A percentile compares a stretch with the other conserved stretches of the same genome.
These are phyloP conservation scores for Cymbopogon citratus DNA, from an alignment of 176 grass and related monocot species.

Conservation along the genomic window DNA sequence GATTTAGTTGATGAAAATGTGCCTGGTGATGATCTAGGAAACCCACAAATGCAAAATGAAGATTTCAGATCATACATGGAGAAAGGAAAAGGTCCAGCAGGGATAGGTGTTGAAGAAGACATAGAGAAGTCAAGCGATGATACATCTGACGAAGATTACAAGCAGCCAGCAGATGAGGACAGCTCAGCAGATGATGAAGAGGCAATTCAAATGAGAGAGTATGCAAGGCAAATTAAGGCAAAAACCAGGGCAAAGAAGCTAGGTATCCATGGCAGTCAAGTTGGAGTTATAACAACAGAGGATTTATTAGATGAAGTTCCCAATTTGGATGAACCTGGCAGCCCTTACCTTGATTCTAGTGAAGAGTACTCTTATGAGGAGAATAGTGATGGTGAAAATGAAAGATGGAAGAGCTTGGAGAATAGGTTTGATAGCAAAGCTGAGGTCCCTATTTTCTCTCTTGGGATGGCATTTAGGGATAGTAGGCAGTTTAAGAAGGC, in stretches of 20 bases:
- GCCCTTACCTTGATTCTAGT: not conserved
- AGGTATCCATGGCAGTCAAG: not conserved
- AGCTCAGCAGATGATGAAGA: not conserved
- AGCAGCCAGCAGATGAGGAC: not conserved
- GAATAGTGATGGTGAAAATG: not conserved
- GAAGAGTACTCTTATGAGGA: not conserved
- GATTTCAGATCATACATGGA: too few species aligned
- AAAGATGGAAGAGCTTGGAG: not conserved
- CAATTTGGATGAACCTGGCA: not conserved
- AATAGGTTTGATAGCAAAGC: not conserved
- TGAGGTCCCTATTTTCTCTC: not conserved
- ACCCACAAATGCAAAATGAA: too few species aligned
- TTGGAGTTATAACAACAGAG: not conserved
- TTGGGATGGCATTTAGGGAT: not conserved
- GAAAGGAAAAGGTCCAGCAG: too few species aligned
- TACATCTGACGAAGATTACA: not conserved
- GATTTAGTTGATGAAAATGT: too few species aligned
- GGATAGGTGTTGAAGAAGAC: not conserved
- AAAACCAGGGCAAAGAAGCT: not conserved
- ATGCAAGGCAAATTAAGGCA: not conserved
- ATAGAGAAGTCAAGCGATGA: not conserved
- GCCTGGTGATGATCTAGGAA: too few species aligned
- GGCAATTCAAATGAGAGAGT: not conserved
- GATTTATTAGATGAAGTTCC: not conserved
- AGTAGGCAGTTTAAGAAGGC: not conserved